phyloP scores from a whole-genome alignment of 768 basidiomycete genomes.

The Lentinula edodes region DNA sequence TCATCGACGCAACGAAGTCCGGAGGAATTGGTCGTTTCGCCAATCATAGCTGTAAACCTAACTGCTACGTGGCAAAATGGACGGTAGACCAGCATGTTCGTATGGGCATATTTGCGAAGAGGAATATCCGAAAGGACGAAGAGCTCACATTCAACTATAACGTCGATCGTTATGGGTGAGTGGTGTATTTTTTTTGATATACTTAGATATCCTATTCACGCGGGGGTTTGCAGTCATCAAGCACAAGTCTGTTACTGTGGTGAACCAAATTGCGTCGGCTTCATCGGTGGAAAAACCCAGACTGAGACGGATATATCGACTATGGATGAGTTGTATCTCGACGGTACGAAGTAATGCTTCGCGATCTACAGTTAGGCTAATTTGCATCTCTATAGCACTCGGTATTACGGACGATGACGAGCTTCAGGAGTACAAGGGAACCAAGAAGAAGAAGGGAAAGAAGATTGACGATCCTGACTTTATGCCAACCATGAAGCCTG shows the following conservation, averaged over 20 bases:
- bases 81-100: constrained; percentile 83
- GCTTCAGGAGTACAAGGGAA: constrained; percentile 75
- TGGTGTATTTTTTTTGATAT: constrained; percentile 7
- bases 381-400: constrained; percentile 51
- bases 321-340: constrained; percentile 93
- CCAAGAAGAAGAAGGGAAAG: constrained; percentile 83
- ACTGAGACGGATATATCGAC: constrained; percentile 94
- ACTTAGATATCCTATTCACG: neutral
- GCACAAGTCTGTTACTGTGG: constrained; percentile 95
- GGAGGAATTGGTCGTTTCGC: constrained; percentile 97
- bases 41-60: constrained; percentile 97
- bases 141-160: constrained; percentile 99
- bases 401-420: constrained; percentile 93
- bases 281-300: constrained; percentile 97
- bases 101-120: constrained; percentile 97
- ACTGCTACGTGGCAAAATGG: constrained; percentile 99
- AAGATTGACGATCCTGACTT: constrained; percentile 91
- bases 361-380: constrained; percentile 1
- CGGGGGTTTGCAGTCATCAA: constrained; percentile 61
- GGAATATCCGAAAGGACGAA: constrained; percentile 69
- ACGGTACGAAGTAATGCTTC: constrained; percentile 47
- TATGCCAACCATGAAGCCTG: constrained; percentile 70
- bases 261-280: constrained; percentile 92
- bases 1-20: constrained; percentile 95
- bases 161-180: constrained; percentile 96